A percentile compares a stretch with the other conserved stretches of the same genome.
phyloP scores from a whole-genome alignment of 768 basidiomycete genomes.

The Agrocybe praecox region DNA sequence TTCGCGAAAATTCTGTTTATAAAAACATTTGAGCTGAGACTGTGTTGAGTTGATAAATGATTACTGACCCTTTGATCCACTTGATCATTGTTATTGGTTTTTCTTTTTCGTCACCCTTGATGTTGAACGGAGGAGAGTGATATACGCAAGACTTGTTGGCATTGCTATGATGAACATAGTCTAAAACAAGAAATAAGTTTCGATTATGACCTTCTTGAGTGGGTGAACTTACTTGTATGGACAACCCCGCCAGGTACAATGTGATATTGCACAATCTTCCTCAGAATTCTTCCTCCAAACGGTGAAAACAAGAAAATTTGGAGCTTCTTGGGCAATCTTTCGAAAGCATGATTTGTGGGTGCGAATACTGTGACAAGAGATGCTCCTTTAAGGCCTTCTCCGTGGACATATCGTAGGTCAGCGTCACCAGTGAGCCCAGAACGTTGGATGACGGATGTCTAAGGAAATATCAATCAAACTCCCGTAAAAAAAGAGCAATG shows the following conservation, averaged over 20 bases:
- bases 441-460: slow-evolving; percentile 63
- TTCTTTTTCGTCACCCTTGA: neutral
- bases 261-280: slow-evolving; percentile 62
- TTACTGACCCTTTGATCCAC: neutral
- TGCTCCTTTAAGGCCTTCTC: slow-evolving; percentile 44
- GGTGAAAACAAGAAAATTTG: slow-evolving; percentile 62
- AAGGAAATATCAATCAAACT: neutral
- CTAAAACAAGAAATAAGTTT: slow-evolving; percentile 23
- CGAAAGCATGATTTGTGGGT: slow-evolving; percentile 52
- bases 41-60: neutral
- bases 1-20: neutral
- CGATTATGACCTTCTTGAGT: neutral
- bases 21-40: neutral
- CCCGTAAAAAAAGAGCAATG: neutral
- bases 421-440: slow-evolving; percentile 44
- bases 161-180: slow-evolving; percentile 10
- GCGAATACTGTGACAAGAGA: slow-evolving; percentile 55
- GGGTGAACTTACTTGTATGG: slow-evolving; percentile 43
- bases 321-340: slow-evolving; percentile 50
- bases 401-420: slow-evolving; percentile 46
- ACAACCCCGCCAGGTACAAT: slow-evolving; percentile 50
- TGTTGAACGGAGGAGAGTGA: neutral
- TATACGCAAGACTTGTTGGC: neutral
- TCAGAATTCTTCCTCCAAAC: slow-evolving; percentile 50
- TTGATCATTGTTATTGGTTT: neutral